phyloP scores from a whole-genome alignment of 108 stramenopile species.

The Conticribra guillardii region DNA sequence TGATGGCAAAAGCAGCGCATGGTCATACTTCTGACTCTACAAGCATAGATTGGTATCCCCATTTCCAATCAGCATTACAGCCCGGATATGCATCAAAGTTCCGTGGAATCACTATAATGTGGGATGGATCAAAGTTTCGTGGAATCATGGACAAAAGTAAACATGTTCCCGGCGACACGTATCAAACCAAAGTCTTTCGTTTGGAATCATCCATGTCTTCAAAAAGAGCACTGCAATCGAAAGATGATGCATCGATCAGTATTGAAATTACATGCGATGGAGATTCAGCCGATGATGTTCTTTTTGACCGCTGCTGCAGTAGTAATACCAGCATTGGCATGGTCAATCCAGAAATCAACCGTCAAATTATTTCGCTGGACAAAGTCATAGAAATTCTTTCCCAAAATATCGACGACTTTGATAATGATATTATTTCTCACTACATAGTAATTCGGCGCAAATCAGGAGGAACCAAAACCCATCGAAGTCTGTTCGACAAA shows the following conservation, averaged over 20 bases:
- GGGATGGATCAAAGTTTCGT: constrained; percentile 55
- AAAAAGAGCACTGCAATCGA: neutral
- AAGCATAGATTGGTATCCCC: constrained; percentile 46
- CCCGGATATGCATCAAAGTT: constrained; percentile 22
- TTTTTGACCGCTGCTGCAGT: constrained; percentile 24
- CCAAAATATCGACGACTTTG: neutral
- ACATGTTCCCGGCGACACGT: neutral
- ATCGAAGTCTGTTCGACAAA: constrained; percentile 52
- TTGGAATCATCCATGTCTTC: constrained; percentile 21
- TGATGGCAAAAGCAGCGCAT: constrained; percentile 31
- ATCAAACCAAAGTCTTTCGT: constrained; percentile 14
- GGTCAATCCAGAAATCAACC: neutral
- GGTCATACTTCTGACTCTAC: constrained; percentile 1
- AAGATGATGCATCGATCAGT: constrained; percentile 9
- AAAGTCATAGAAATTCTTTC: constrained; percentile 32
- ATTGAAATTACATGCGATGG: constrained; percentile 52
- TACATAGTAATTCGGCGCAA: constrained; percentile 53
- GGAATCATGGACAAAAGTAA: constrained; percentile 12
- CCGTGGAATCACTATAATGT: constrained; percentile 27
- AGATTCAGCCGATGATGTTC: constrained; percentile 45
- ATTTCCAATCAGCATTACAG: constrained; percentile 35
- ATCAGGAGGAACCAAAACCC: constrained; percentile 52
- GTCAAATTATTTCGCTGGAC: constrained; percentile 30
- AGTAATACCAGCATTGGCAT: neutral
- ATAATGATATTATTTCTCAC: constrained; percentile 34